Evolutionary conservation across 768 basidiomycete genomes (phyloP).

Genomic region (Boletus rex-veris): DNA sequence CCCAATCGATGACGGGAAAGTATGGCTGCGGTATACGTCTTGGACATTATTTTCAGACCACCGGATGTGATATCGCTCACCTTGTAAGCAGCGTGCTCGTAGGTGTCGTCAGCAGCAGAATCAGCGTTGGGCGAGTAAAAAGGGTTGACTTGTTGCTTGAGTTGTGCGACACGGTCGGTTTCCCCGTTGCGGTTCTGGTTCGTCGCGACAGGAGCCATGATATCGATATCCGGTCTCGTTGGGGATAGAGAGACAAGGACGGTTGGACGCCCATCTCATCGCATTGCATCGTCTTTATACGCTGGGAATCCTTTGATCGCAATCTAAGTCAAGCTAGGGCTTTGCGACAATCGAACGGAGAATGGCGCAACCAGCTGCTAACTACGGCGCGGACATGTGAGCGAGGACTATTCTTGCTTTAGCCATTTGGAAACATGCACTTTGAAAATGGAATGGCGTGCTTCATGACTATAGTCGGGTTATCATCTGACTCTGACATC

Average conservation of each 20-base stretch:
- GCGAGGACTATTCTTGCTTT: constrained; percentile 9
- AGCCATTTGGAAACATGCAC: background rate
- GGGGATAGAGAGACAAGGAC: background rate
- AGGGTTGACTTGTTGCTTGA: constrained; percentile 34
- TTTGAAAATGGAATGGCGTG: background rate
- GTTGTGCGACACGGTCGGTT: constrained; percentile 14
- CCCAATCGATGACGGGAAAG: constrained; percentile 64
- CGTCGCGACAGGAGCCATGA: constrained; percentile 53
- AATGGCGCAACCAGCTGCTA: constrained; percentile 19
- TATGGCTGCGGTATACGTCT: constrained; percentile 43
- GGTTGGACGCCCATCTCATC: background rate
- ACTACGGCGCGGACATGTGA: constrained; percentile 11
- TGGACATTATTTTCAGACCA: background rate
- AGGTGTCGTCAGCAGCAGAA: constrained; percentile 48
- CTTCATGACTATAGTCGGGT: background rate
- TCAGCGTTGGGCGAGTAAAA: constrained; percentile 63
- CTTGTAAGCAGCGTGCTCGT: constrained; percentile 58
- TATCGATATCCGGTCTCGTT: background rate
- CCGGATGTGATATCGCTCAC: constrained; percentile 29
- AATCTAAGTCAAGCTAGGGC: background rate
- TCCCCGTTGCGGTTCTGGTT: constrained; percentile 27
- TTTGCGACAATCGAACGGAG: constrained; percentile 8
- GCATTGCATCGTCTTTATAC: constrained; percentile 16
- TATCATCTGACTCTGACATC: background rate
- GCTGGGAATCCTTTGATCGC: background rate